Evolutionary conservation across 192 early-diverging fungal genomes (phyloP), one percentile per base, ranked within the genome.

Genomic region (Dimargaris cristalligena): DNA sequence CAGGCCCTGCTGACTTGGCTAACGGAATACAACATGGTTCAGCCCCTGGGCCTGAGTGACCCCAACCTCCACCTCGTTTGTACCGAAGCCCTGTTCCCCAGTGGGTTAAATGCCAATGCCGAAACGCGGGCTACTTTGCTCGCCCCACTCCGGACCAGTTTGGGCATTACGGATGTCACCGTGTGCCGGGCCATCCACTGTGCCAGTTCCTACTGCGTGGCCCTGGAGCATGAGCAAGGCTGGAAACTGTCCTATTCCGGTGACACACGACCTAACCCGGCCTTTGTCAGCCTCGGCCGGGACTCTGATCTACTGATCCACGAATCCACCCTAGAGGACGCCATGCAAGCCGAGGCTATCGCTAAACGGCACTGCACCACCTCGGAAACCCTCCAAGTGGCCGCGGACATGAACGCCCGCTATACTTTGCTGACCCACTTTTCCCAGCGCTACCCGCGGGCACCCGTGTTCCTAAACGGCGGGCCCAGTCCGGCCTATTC

Each of bases 381-480:
- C 3, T 68, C 74, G 44, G 95, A 98, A 74, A 89, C 92, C 0
- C 80, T 94, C 23, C 71, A 78, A 45, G 85, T 99, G 54, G 90
- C 82, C 2, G 64, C 80, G 46, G 72, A 72, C 13, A 95, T 95
- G 92, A 78, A 82, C 3, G 90, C 91, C 25, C 75, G 82, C 50
- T 80, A 81, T 59, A 75, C 89, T 20, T 64, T 99, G 32, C 69
- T 99, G 44, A 99, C 91, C 32, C 95, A 99, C 62, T 99, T 99
- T 67, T 92, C 89, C 63, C 92, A 95, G 69, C 78, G 95, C 16
- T 99, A 94, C 67, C 85, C 89, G 2, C 91, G 88, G 67, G 71
- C 89, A n/a, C 89, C 87, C 0, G 49, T 62, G 28, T 76, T 84
- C 14, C 52, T 62, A n/a, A 60, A 73, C 48, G 67, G 67, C 30